These are phyloP conservation scores for Daldinia caldariorum DNA, from an alignment of 495 filamentous ascomycete species.

Conservation along the genomic window DNA sequence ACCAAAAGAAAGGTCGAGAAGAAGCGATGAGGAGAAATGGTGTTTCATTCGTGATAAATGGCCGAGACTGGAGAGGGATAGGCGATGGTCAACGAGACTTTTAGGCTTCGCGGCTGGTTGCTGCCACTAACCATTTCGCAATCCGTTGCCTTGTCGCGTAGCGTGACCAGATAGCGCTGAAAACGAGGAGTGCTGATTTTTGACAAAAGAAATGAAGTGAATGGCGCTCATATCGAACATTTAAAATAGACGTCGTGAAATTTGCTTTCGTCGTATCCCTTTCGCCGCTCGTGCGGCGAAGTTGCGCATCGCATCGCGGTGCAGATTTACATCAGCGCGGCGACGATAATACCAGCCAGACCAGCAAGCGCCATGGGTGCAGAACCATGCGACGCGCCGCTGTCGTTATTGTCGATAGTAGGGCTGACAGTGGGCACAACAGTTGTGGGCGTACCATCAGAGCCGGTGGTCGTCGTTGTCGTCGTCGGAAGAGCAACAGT, in stretches of 20 bases:
- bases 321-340: conserved; percentile 55
- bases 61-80: conserved; percentile 15
- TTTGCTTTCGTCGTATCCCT: conserved; percentile 18
- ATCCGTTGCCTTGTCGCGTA: conserved; percentile 44
- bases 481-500: conserved; percentile 38
- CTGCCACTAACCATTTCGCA: conserved; percentile 36
- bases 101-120: conserved; percentile 27
- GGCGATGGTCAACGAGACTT: conserved; percentile 34
- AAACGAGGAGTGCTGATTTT: conserved; percentile 43
- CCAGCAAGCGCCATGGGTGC: conserved; percentile 55
- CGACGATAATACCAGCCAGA: conserved; percentile 57
- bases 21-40: conserved; percentile 29
- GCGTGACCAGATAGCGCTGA: conserved; percentile 42
- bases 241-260: conserved; percentile 37
- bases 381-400: conserved; percentile 49
- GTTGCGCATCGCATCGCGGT: conserved; percentile 16
- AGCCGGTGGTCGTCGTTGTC: conserved; percentile 40
- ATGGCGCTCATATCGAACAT: conserved; percentile 58
- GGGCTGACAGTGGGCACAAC: conserved; percentile 43
- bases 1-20: conserved; percentile 43
- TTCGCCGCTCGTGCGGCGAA: conserved; percentile 16
- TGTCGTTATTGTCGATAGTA: conserved; percentile 47
- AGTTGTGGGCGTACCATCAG: conserved; percentile 42
- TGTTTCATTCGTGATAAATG: conserved; percentile 20
- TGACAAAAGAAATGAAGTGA: conserved; percentile 57